phyloP scores from a whole-genome alignment of 2,329 filamentous ascomycete genomes.

The Claviceps purpurea region DNA sequence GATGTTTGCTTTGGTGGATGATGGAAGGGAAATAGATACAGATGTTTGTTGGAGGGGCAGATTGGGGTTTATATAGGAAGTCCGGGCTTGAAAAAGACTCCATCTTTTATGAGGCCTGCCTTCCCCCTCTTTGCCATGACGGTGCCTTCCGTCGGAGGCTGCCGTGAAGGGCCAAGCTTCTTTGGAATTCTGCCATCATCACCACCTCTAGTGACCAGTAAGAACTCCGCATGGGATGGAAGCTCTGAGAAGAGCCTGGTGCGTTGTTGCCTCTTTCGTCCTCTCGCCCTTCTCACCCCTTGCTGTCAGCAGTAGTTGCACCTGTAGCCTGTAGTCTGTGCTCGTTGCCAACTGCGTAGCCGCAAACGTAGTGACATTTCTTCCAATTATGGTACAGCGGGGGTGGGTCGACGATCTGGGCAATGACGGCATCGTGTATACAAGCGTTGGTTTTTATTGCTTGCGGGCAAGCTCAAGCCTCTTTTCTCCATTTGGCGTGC shows the following conservation, averaged over 20 bases:
- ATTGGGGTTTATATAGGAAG: slow-evolving; percentile 2
- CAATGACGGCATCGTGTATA: neutral
- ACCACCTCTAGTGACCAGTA: neutral
- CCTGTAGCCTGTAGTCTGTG: too few species aligned
- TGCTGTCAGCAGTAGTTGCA: neutral
- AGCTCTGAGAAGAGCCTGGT: too few species aligned
- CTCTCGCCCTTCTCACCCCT: too few species aligned
- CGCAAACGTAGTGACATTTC: too few species aligned
- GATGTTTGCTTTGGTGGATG: neutral
- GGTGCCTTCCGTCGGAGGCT: neutral
- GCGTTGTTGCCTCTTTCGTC: too few species aligned
- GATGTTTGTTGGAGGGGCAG: neutral
- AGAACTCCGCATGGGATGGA: neutral
- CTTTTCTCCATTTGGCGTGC: neutral
- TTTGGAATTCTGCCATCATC: neutral
- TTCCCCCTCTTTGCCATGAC: neutral
- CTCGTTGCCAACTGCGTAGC: too few species aligned
- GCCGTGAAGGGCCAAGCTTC: neutral
- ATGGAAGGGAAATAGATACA: too few species aligned
- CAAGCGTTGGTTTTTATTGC: neutral
- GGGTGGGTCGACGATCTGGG: too few species aligned
- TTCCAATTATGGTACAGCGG: too few species aligned
- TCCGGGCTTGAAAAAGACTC: neutral
- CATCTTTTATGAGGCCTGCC: neutral
- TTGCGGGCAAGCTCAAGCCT: neutral